Base-by-base conservation (phyloP, 1,139 yeast genomes). In the Taphrina pruni region DNA sequence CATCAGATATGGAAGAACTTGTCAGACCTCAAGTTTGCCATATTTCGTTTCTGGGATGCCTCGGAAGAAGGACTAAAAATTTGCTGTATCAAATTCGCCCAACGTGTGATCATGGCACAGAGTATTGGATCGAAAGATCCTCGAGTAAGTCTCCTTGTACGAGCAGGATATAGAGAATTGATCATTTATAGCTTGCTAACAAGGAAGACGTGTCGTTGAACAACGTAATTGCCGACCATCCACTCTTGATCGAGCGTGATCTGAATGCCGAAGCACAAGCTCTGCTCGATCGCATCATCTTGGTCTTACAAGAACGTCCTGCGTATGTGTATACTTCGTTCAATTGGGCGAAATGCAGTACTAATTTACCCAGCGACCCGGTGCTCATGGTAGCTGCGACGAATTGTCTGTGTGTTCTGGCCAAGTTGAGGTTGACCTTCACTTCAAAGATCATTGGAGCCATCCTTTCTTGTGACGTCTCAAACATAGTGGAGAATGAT, bases 231-330 rank as follows among this genome's bases (percentile, higher is more conserved):
- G 81, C 86, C 1, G 82, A 81, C 70, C 98, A 93, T 76, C 85
- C 93, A 0, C 84, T 91, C 64, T 82, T 93, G 65, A 85, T 85
- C 71, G 81, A 80, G 67, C 77, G 81, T 71, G 76, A 77, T 12
- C 79, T 91, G 73, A 92, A 89, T 74, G 85, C 88, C 8, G 97
- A 93, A 77, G 89, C 94, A 0, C 84, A 83, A 69, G 87, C 85
- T 1, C 80, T 89, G 65, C 80, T 94, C 64, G 97, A 91, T 73
- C 78, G 86, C 64, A 77, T 93, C 51, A 79, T 91, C 64, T 80
- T 82, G 62, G 81, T 84, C 32, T 81, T 92, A 69, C 80, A 81
- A 50, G 85, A 82, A 43, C 88, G 87, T 71, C 78, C 81, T 14
- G 60, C 58, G 67, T 64, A 55, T 7, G 67, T 12, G 35, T 12